phyloP scores from a whole-genome alignment of 1,284 basidiomycete species.

The Ustilago trichophora region DNA sequence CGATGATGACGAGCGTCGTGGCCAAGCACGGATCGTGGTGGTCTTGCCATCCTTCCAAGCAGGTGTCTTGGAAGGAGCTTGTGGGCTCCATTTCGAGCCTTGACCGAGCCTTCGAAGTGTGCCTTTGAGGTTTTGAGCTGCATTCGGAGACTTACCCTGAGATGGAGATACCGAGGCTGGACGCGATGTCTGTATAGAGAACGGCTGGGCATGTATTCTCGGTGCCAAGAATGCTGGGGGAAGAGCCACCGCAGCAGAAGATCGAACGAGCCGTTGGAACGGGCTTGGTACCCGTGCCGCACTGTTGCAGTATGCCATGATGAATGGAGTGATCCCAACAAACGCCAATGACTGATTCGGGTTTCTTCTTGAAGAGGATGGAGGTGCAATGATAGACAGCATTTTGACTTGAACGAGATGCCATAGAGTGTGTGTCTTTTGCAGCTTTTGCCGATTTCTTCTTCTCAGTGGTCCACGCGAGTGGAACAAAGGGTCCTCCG shows the following conservation, averaged over 20 bases:
- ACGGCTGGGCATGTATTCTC: conserved; percentile 3
- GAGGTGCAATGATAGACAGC: no score
- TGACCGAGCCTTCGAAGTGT: conserved; percentile 20
- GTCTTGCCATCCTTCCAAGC: neutral
- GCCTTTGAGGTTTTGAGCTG: conserved; percentile 23
- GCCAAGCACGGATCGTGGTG: neutral
- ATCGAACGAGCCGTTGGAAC: conserved; percentile 2
- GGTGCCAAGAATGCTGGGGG: conserved; percentile 25
- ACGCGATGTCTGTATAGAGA: conserved; percentile 3
- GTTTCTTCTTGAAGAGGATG: no score
- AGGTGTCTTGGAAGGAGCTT: neutral
- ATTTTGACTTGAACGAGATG: no score
- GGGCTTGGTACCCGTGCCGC: conserved; percentile 13
- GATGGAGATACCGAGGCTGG: neutral
- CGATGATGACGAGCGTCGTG: neutral
- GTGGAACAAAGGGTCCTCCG: no score
- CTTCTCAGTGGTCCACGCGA: no score
- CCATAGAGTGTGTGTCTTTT: no score
- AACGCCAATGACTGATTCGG: no score
- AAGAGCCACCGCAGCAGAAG: neutral
- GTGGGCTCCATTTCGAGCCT: conserved; percentile 11
- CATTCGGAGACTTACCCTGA: conserved; percentile 1
- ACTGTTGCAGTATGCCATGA: no score
- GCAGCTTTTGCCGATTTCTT: no score
- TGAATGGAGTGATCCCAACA: no score